Conservation (phyloP, 179 eudicot genomes). For the Heliamphora pulchella region DNA sequence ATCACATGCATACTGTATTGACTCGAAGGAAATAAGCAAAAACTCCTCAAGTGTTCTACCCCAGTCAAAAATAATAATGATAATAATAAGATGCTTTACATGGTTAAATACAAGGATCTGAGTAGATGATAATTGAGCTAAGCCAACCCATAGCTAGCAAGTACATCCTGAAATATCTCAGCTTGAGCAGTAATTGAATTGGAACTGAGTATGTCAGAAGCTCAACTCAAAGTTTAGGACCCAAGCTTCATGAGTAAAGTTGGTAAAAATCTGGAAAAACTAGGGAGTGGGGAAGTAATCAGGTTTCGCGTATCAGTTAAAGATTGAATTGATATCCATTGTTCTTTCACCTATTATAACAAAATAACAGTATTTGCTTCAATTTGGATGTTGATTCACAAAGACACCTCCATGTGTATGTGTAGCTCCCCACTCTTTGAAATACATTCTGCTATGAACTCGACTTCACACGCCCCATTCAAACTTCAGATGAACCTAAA, state of each 20-base stretch:
- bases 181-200: background rate
- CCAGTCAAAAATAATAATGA: background rate
- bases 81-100: background rate
- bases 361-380: background rate
- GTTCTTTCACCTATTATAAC: background rate
- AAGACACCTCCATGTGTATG: background rate
- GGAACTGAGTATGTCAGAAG: background rate
- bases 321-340: background rate
- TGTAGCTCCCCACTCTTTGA: background rate
- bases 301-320: background rate
- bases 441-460: background rate
- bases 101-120: background rate
- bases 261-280: background rate
- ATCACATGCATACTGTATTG: background rate
- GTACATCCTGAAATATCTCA: background rate
- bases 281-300: background rate
- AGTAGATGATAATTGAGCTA: background rate
- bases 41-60: background rate
- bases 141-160: background rate
- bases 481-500: background rate
- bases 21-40: background rate
- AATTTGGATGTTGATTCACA: background rate
- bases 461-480: background rate
- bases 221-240: background rate
- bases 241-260: background rate